Conservation (phyloP, 768 basidiomycete species). For the Lactifluus volemus region DNA sequence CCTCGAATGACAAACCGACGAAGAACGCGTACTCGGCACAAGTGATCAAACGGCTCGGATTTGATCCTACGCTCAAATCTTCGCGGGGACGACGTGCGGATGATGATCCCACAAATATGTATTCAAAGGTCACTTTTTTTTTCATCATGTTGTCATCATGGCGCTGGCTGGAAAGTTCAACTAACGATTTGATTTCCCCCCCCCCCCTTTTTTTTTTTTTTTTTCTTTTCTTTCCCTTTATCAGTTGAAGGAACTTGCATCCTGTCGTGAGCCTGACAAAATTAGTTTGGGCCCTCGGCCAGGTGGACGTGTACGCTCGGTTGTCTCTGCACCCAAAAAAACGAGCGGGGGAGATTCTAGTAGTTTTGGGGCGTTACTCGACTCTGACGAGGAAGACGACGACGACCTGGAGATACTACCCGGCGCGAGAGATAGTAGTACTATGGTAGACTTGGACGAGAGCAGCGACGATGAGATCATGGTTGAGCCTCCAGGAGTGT, state of each 20-base stretch:
- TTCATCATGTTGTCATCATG: not conserved
- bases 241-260: conserved; percentile 50
- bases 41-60: conserved; percentile 65
- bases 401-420: not conserved
- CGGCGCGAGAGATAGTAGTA: not conserved
- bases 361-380: not conserved
- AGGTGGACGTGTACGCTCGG: conserved; percentile 56
- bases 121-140: conserved; percentile 49
- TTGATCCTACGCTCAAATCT: conserved; percentile 60
- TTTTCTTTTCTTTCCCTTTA: too few species aligned
- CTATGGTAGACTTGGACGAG: conserved; percentile 24
- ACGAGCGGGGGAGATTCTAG: conserved; percentile 6
- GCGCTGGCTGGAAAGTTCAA: not conserved
- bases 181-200: not conserved
- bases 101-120: conserved; percentile 29
- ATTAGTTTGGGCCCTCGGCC: conserved; percentile 55
- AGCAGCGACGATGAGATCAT: conserved; percentile 19
- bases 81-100: conserved; percentile 35
- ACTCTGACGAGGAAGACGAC: not conserved
- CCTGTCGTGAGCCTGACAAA: conserved; percentile 40
- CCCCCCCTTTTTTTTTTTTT: too few species aligned
- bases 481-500: not conserved
- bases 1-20: conserved; percentile 9
- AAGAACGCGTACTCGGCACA: conserved; percentile 55
- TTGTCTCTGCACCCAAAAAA: conserved; percentile 37